Percentiles rank a stretch among this genome's conserved stretches.
Evolutionary conservation across 164 flowering plant genomes (phyloP).

Genomic region (Nelumbo lutea): DNA sequence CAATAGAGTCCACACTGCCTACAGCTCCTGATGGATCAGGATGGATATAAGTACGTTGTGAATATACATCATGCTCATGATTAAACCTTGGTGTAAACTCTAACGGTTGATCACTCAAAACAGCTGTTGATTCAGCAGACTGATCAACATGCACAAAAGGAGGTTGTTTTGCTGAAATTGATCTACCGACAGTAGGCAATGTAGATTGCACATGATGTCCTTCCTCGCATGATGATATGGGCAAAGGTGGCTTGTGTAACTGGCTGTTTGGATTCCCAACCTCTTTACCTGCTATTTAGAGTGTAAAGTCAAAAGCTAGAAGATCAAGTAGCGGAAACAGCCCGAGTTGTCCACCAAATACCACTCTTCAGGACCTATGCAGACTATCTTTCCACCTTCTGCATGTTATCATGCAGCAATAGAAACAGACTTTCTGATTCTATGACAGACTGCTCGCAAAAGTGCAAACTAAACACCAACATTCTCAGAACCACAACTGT

Average conservation of each 20-base stretch:
- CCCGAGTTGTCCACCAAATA: constrained; percentile 11
- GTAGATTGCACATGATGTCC: constrained; percentile 35
- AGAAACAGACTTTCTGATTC: background rate
- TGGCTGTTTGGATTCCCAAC: constrained; percentile 26
- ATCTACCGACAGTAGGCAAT: constrained; percentile 28
- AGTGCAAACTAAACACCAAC: too few species aligned
- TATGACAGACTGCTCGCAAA: too few species aligned
- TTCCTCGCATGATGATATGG: constrained; percentile 30
- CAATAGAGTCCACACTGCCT: constrained; percentile 35
- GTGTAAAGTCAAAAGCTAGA: constrained; percentile 19
- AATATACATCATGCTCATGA: constrained; percentile 35
- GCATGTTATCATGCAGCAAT: constrained; percentile 1
- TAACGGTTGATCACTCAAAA: constrained; percentile 58
- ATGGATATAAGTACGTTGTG: constrained; percentile 39
- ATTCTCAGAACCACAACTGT: too few species aligned
- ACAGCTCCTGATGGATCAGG: constrained; percentile 35
- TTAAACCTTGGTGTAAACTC: constrained; percentile 54
- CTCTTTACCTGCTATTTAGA: constrained; percentile 41
- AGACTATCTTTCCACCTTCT: constrained; percentile 2
- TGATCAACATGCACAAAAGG: constrained; percentile 37
- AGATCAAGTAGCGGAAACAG: background rate
- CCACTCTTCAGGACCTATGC: constrained; percentile 5
- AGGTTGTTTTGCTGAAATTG: constrained; percentile 31
- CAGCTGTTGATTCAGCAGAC: constrained; percentile 25
- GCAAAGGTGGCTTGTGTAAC: constrained; percentile 20